Evolutionary conservation across 345 rosid species (phyloP), one percentile per base, ranked within the genome.

Genomic region (Isatis tinctoria): DNA sequence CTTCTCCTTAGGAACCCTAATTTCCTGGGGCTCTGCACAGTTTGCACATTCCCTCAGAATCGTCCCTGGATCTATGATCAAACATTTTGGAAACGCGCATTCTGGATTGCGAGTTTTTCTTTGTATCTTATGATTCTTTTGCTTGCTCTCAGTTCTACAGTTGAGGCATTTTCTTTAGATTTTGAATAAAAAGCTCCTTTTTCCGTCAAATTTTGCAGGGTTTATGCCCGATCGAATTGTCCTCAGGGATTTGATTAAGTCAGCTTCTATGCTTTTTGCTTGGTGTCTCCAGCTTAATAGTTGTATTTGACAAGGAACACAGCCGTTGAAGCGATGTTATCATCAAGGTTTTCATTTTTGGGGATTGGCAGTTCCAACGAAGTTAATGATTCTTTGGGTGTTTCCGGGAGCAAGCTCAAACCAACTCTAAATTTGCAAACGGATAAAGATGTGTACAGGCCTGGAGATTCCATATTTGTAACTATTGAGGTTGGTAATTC

Each of bases 401-500:
- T 43, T 60, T 48, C 27, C 54, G 79, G 75, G 56, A 84, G 57
- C 58, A 73, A 76, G 40, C 48, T 78, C 51, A 60, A 69, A 59
- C 97, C 97, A 17, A 73, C 75, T 16, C 66, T 95, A 6, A 87
- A 75, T 47, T 68, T 92, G 51, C 84, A 82, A 51, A 83, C 90
- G 1, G 97, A 92, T 75, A 84, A 77, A 78, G 88, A 92, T 71
- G 92, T 88, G 11, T 95, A 95, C 57, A 86, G 97, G 75, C 96
- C 99, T 56, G 97, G 96, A 28, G 99, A 92, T 70, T 80, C 86
- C 41, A 40, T 95, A 33, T 78, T 77, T 74, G 80, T 88, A 43
- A 90, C 92, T 11, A 68, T 92, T 28, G 97, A 92, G 81, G 83
- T 92, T 65, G 80, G 73, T 56, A 81, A 83, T 40, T 81, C 87